Evolutionary conservation across 1,284 basidiomycete genomes (phyloP).

Genomic region (Ustilago nuda): DNA sequence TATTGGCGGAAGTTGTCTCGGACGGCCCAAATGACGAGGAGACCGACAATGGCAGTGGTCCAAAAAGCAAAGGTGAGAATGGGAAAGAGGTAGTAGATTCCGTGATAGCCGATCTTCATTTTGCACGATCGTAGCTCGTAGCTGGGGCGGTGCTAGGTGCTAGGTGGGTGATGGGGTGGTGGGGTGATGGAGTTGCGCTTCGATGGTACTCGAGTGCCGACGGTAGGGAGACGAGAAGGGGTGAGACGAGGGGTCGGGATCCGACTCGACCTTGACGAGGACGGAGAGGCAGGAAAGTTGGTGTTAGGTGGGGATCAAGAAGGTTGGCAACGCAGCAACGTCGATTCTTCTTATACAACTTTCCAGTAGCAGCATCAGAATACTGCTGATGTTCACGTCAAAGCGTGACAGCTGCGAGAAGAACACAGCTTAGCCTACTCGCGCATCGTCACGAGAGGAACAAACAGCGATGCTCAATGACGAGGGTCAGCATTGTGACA

Average conservation of each 20-base stretch:
- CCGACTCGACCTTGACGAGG: neutral
- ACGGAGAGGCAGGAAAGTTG: neutral
- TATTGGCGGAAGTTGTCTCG: conserved; percentile 69
- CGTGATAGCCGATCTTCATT: conserved; percentile 49
- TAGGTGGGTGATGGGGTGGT: neutral
- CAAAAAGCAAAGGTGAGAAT: conserved; percentile 53
- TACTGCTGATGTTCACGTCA: neutral
- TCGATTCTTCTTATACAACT: conserved; percentile 8
- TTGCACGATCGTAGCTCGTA: neutral
- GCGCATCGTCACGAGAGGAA: neutral
- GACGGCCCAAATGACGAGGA: conserved; percentile 70
- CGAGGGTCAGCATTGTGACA: conserved; percentile 4
- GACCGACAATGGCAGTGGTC: conserved; percentile 58
- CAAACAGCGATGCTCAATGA: conserved; percentile 4
- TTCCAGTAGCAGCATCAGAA: neutral
- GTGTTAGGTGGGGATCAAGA: neutral
- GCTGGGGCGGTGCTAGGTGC: neutral
- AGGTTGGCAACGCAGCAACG: neutral
- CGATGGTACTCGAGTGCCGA: neutral
- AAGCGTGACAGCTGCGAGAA: neutral
- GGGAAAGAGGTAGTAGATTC: conserved; percentile 50
- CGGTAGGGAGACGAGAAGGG: neutral
- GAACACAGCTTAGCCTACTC: neutral
- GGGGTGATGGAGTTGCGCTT: neutral
- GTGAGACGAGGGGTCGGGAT: neutral